phyloP scores from a whole-genome alignment of 1,284 basidiomycete genomes.

The Farysia itapuensis region DNA sequence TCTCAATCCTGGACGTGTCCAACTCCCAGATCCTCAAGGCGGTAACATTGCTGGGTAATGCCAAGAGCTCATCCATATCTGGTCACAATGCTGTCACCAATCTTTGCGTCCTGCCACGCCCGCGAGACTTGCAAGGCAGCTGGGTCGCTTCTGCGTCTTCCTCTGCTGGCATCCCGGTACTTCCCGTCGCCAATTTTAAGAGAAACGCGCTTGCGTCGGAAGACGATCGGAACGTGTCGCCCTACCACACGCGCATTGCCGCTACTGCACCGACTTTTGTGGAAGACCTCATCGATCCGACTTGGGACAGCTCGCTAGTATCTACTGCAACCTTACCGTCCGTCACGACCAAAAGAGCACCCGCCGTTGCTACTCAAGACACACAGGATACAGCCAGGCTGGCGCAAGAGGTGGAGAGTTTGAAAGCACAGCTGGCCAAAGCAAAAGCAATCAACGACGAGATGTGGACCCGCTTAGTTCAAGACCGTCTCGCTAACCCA shows the following conservation, averaged over 20 bases:
- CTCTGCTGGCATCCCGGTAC: slow-evolving; percentile 15
- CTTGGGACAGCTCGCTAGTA: slow-evolving; percentile 25
- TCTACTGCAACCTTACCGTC: neutral
- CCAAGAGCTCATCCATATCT: slow-evolving; percentile 19
- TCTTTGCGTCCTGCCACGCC: slow-evolving; percentile 25
- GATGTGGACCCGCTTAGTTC: slow-evolving; percentile 45
- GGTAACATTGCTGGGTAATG: slow-evolving; percentile 61
- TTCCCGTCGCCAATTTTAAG: slow-evolving; percentile 22
- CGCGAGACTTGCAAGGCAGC: slow-evolving; percentile 32
- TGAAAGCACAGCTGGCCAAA: slow-evolving; percentile 39
- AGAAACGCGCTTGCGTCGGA: slow-evolving; percentile 17
- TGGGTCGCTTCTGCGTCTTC: slow-evolving; percentile 14
- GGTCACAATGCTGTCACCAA: slow-evolving; percentile 45
- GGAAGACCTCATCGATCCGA: slow-evolving; percentile 23
- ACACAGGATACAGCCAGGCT: slow-evolving; percentile 8
- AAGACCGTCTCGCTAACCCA: slow-evolving; percentile 9
- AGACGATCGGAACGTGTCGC: slow-evolving; percentile 19
- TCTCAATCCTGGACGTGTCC: slow-evolving; percentile 81
- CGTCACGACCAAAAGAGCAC: neutral
- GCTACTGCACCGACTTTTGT: slow-evolving; percentile 1
- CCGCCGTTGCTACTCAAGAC: neutral
- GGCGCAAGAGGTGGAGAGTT: slow-evolving; percentile 13
- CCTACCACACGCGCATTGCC: slow-evolving; percentile 19
- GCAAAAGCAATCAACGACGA: slow-evolving; percentile 50
- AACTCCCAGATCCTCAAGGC: slow-evolving; percentile 85